phyloP scores from a whole-genome alignment of 2,329 filamentous ascomycete genomes.

The Ascochyta pisi region DNA sequence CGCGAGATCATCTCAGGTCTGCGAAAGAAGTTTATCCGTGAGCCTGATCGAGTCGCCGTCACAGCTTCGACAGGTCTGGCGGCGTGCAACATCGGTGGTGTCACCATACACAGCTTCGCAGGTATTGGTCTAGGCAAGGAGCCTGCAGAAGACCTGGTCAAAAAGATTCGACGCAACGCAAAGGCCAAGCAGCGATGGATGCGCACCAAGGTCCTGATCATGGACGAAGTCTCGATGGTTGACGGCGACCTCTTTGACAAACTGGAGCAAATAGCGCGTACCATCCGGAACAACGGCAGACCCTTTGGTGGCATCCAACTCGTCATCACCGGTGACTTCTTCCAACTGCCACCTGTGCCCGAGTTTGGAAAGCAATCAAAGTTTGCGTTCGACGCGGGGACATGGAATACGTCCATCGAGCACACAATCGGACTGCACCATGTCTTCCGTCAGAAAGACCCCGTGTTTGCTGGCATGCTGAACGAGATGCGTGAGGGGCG shows the following conservation, averaged over 20 bases:
- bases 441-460: constrained; percentile 94
- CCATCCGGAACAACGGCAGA: constrained; percentile 85
- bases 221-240: constrained; percentile 99
- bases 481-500: constrained; percentile 96
- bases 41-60: constrained; percentile 86
- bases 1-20: constrained; percentile 85
- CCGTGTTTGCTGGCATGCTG: constrained; percentile 89
- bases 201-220: constrained; percentile 82
- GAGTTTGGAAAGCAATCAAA: constrained; percentile 76
- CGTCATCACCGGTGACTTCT: constrained; percentile 96
- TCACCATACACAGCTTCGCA: constrained; percentile 93
- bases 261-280: constrained; percentile 83
- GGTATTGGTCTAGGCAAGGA: constrained; percentile 97
- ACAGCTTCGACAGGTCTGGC: constrained; percentile 96
- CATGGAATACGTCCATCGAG: constrained; percentile 91
- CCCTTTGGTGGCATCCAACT: constrained; percentile 97
- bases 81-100: constrained; percentile 94
- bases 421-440: constrained; percentile 95
- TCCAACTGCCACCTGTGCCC: constrained; percentile 93
- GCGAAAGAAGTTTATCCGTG: constrained; percentile 75
- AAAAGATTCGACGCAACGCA: constrained; percentile 86
- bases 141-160: constrained; percentile 76
- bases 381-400: constrained; percentile 91
- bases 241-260: constrained; percentile 98
- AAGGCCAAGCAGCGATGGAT: constrained; percentile 92